phyloP scores from a whole-genome alignment of 1,284 basidiomycete species.

The Boletus semigastroideus region DNA sequence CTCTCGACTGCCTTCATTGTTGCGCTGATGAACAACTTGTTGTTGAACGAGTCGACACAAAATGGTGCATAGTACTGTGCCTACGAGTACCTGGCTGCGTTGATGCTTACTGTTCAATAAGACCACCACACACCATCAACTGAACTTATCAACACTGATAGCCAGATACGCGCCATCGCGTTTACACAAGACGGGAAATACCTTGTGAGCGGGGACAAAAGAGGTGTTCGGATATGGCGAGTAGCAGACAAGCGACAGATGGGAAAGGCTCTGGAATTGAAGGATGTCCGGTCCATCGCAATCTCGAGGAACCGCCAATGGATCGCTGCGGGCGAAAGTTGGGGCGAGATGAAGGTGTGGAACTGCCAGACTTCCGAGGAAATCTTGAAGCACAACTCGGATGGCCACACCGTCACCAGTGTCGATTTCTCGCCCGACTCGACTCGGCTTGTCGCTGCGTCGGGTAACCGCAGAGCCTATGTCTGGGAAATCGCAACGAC shows the following conservation, averaged over 20 bases:
- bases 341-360: constrained; percentile 11
- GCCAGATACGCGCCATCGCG: constrained; percentile 8
- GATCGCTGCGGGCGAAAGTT: constrained; percentile 11
- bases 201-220: constrained; percentile 10
- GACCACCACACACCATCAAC: not conserved
- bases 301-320: constrained; percentile 11
- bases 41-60: not conserved
- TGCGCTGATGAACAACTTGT: not conserved
- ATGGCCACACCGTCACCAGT: constrained; percentile 2
- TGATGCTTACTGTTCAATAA: constrained; percentile 1
- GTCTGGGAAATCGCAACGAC: constrained; percentile 5
- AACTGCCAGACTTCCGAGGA: constrained; percentile 2
- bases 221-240: constrained; percentile 9
- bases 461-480: constrained; percentile 3
- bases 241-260: not conserved
- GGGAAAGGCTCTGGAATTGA: not conserved
- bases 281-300: constrained; percentile 6
- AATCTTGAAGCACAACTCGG: constrained; percentile 7
- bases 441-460: constrained; percentile 5
- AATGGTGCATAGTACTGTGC: not conserved
- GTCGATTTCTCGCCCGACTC: constrained; percentile 19
- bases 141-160: not conserved
- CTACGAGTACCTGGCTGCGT: not conserved
- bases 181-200: constrained; percentile 8
- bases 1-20: not conserved